Base-by-base conservation (phyloP, 495 filamentous ascomycete genomes). In the Talaromyces trachyspermus region DNA sequence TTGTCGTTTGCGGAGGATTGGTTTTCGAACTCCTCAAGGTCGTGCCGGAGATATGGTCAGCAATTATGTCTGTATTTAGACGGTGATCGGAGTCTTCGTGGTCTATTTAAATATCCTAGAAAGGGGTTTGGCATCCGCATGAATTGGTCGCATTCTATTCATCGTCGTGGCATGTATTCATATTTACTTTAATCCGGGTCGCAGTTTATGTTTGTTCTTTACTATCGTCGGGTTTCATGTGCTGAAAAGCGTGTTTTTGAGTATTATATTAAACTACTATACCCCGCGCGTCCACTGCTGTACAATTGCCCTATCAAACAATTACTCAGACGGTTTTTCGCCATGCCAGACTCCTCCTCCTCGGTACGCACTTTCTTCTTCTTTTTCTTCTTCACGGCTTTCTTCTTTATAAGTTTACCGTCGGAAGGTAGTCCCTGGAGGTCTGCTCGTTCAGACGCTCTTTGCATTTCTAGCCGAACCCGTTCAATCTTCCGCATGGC, bases 401-500 rank as follows among this genome's bases (percentile, higher is more conserved):
- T 91, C 64, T 83, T 90, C 69, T 80, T 86, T 5, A 95, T 81
- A 22, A 89, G 66, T 5, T 74, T 81, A 9, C 84, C 87, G 51
- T 88, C 87, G 4, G 68, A 68, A n/a, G 81, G 75, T 3, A 80
- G 78, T 3, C 81, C 86, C 48, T 86, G 76, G 23, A 79, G 74
- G 58, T 86, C 74, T 26, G 94, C 84, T 43, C 88, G 68, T 66
- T 97, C 90, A 26, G 86, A 85, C 12, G 84, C 85, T 54, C 88
- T 70, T 65, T 96, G 90, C 89, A 98, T 96, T 62, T 91, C 86
- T 42, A 94, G 61, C 29, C 92, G 72, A 43, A 94, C 62, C 40
- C 79, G 72, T 68, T 96, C 91, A 11, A 98, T 84, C 59, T 95
- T 82, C 59, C 81, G 79, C 70, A 95, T 79, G 4, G 90, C 92